Evolutionary conservation across 805 yeast genomes (phyloP), one percentile per base, ranked within the genome.

Genomic region (Myxozyma monticola): DNA sequence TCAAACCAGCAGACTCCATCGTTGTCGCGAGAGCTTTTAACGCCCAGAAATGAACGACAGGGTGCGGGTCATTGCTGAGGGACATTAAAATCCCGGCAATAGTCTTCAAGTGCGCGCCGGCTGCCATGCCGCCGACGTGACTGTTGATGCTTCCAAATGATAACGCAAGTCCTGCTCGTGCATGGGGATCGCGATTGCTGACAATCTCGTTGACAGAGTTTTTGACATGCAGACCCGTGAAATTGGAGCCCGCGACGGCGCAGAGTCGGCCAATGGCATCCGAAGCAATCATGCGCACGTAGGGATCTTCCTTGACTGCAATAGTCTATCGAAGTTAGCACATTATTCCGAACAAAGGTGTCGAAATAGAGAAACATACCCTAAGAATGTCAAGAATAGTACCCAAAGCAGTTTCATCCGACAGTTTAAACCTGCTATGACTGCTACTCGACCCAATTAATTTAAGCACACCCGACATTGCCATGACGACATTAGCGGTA

Each of bases 51-150:
- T 87, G 90, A 15, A 93, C 89, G 1, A 79, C 70, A 0, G 96
- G 96, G 63, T 90, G 91, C 0, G 96, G 90, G 66, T 91, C 98
- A 18, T 70, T 70, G 3, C 83, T 65, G 25, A 91, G 71, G 14
- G 85, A 81, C 33, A 76, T 66, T 2, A 82, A 62, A 3, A 88
- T 80, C 30, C 80, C 81, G 49, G 76, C 71, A 2, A 84, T 76
- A 3, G 77, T 63, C 41, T 69, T 64, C 48, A 77, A 70, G 28
- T 73, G 72, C 0, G 71, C 63, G 12, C 69, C 65, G 0, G 76
- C 67, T 44, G 61, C 60, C 59, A 66, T 60, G 12, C 68, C 67
- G 2, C 68, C 64, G 28, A 64, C 73, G 49, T 69, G 71, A 42
- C 71, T 71, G 46, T 73, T 72, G 22, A 79, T 70, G 2, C 76